These are phyloP conservation scores for Bryoglossum gracile DNA, from an alignment of 495 filamentous ascomycete species.

Conservation along the genomic window DNA sequence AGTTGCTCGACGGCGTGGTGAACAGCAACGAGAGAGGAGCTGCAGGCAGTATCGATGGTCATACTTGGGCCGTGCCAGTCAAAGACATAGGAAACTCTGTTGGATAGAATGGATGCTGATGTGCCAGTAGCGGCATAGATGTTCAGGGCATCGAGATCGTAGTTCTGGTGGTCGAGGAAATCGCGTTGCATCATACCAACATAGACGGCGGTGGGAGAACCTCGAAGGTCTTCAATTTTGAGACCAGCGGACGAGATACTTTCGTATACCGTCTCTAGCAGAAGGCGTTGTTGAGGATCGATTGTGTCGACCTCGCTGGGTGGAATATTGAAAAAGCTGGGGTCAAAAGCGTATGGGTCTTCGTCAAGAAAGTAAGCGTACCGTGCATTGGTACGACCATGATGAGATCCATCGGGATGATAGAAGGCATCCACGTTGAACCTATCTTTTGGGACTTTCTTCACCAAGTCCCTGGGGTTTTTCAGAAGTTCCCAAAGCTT, in stretches of 20 bases:
- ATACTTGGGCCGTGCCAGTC: conserved; percentile 53
- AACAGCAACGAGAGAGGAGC: conserved; percentile 57
- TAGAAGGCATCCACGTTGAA: conserved; percentile 45
- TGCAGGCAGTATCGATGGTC: conserved; percentile 84
- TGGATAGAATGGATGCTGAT: conserved; percentile 48
- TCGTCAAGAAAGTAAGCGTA: conserved; percentile 42
- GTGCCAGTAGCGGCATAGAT: conserved; percentile 32
- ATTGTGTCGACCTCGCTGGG: conserved; percentile 50
- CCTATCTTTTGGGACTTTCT: conserved; percentile 35
- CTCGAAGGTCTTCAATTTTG: conserved; percentile 25
- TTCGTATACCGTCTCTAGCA: conserved; percentile 51
- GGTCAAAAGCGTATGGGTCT: conserved; percentile 49
- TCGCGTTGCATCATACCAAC: conserved; percentile 31
- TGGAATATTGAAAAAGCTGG: conserved; percentile 51
- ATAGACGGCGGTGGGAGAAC: conserved; percentile 28
- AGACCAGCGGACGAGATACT: conserved; percentile 48
- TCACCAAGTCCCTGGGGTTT: conserved; percentile 17
- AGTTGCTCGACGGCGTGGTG: conserved; percentile 77
- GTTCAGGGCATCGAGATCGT: conserved; percentile 30
- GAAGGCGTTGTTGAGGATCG: conserved; percentile 50
- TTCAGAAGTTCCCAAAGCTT: conserved; percentile 51
- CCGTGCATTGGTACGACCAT: conserved; percentile 7
- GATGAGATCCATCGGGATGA: conserved; percentile 31
- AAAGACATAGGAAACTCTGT: conserved; percentile 56
- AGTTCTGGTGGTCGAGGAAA: conserved; percentile 29